Evolutionary conservation across 192 early-diverging fungal genomes (phyloP).

Genomic region (Bifiguratus adelaidae): DNA sequence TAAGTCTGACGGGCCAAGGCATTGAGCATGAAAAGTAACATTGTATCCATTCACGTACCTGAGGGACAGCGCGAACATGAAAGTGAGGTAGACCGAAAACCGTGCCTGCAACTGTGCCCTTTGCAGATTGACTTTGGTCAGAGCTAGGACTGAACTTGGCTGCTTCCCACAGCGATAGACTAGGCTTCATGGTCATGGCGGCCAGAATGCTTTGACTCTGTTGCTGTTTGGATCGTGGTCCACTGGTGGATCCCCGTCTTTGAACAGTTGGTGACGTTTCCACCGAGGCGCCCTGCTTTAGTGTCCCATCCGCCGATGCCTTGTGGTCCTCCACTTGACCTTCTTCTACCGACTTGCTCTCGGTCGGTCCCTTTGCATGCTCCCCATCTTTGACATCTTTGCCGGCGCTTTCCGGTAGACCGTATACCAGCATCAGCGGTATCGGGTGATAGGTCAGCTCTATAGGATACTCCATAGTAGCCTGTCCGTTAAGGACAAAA

Average conservation of each 20-base stretch:
- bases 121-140: too few relatives aligned
- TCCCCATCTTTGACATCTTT: slow-evolving; percentile 16
- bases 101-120: too few relatives aligned
- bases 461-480: too few relatives aligned
- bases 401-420: slow-evolving; percentile 14
- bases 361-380: neutral
- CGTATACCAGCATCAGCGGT: slow-evolving; percentile 39
- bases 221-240: slow-evolving; percentile 1
- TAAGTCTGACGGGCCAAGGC: slow-evolving; percentile 13
- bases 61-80: slow-evolving; percentile 12
- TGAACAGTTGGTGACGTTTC: slow-evolving; percentile 9
- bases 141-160: neutral
- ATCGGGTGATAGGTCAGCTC: slow-evolving; percentile 47
- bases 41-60: slow-evolving; percentile 14
- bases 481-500: too few relatives aligned
- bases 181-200: neutral
- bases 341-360: neutral
- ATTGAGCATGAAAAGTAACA: slow-evolving; percentile 9
- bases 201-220: neutral
- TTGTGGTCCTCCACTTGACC: too few relatives aligned
- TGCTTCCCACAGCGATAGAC: neutral
- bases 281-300: too few relatives aligned
- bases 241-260: slow-evolving; percentile 7
- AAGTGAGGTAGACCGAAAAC: slow-evolving; percentile 15
- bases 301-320: too few relatives aligned